Conservation (phyloP, 768 basidiomycete genomes). For the Boletus vermiculosoides region DNA sequence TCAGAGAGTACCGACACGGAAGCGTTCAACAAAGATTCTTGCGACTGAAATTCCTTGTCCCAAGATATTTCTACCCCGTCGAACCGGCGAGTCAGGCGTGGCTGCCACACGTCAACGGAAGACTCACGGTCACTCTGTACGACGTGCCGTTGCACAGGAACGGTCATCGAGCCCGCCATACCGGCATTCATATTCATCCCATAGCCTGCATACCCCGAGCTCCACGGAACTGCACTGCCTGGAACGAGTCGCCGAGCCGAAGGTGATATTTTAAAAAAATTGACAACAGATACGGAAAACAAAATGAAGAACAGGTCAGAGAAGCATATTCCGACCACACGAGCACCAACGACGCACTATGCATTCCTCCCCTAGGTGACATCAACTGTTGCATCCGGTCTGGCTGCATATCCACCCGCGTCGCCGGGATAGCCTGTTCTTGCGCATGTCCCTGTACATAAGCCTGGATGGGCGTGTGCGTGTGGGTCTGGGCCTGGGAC, state of each 20-base stretch:
- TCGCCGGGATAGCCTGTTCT: slow-evolving; percentile 1
- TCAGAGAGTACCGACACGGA: slow-evolving; percentile 11
- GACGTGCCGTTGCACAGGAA: slow-evolving; percentile 23
- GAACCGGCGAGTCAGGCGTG: not conserved
- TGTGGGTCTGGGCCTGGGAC: not conserved
- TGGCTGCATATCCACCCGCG: slow-evolving; percentile 15
- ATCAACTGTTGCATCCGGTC: slow-evolving; percentile 5
- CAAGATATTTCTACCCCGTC: slow-evolving; percentile 36
- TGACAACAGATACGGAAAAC: not conserved
- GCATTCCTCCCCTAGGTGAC: slow-evolving; percentile 6
- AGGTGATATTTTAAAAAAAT: not conserved
- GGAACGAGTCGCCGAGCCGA: not conserved
- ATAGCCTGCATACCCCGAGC: slow-evolving; percentile 35
- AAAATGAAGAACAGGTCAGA: slow-evolving; percentile 1
- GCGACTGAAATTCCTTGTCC: slow-evolving; percentile 65
- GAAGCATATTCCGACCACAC: not conserved
- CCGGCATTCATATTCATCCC: slow-evolving; percentile 41
- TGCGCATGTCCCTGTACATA: slow-evolving; percentile 14
- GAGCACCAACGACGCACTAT: slow-evolving; percentile 16
- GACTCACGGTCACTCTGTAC: slow-evolving; percentile 46
- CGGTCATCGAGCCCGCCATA: slow-evolving; percentile 20
- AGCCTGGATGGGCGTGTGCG: not conserved
- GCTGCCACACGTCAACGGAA: not conserved
- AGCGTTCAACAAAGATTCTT: slow-evolving; percentile 43
- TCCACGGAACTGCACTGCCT: slow-evolving; percentile 44